Evolutionary conservation across 2,329 filamentous ascomycete genomes (phyloP).

Genomic region (Trichoderma pleuroti): DNA sequence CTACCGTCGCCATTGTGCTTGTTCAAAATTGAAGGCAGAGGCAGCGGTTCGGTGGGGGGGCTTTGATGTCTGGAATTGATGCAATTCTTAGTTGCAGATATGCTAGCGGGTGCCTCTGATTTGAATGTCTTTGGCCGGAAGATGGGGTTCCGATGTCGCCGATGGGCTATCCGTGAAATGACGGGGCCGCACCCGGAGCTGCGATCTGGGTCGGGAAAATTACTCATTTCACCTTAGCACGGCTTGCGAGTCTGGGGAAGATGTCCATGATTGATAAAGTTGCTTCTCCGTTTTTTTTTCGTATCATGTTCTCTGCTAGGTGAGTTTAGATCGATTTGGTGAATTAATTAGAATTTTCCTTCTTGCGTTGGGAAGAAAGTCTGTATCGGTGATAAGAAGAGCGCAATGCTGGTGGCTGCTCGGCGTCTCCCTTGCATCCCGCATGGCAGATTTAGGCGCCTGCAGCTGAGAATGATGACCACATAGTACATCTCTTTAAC

Average conservation of each 20-base stretch:
- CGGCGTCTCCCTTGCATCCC: not conserved
- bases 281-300: not conserved
- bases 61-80: not conserved
- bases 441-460: not conserved
- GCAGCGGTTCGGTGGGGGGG: not conserved
- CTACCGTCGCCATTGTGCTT: constrained; percentile 29
- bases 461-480: not conserved
- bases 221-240: constrained; percentile 9
- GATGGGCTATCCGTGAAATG: not conserved
- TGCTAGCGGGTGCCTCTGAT: not conserved
- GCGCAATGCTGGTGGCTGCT: not conserved
- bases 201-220: constrained; percentile 14
- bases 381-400: not conserved
- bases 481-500: not conserved
- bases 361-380: not conserved
- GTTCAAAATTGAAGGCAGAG: not conserved
- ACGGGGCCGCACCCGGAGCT: constrained; percentile 14
- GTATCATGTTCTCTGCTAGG: not conserved
- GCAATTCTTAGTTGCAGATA: not conserved
- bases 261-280: not conserved
- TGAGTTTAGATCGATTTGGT: not conserved
- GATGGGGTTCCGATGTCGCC: constrained; percentile 20
- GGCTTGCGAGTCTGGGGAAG: not conserved
- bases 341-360: not conserved
- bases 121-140: constrained; percentile 14